Conservation (phyloP, 257 asterid genomes). For the Solanum pennellii region DNA sequence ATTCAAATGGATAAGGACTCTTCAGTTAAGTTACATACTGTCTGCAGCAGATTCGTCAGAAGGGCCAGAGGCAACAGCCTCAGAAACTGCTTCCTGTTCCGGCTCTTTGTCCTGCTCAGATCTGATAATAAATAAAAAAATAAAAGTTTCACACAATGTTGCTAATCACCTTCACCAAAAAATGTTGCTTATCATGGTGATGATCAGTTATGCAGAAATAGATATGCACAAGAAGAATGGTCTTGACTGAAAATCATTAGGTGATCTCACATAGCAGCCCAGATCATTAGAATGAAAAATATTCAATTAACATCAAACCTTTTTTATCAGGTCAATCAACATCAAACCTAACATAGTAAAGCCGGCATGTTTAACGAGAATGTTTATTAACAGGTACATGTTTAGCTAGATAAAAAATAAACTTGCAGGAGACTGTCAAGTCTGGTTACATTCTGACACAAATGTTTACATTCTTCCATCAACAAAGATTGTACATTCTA, state of each 20-base stretch:
- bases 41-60: conserved; percentile 65
- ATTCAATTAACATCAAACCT: background rate
- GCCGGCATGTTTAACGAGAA: background rate
- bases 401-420: background rate
- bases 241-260: background rate
- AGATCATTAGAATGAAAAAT: background rate
- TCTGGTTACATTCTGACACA: background rate
- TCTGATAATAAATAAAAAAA: conserved; percentile 26
- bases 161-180: background rate
- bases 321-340: background rate
- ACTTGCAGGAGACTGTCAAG: background rate
- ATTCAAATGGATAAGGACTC: background rate
- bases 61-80: conserved; percentile 51
- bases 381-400: background rate
- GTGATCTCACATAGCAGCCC: background rate
- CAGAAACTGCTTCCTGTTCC: conserved; percentile 64
- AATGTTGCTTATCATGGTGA: background rate
- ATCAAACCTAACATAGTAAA: background rate
- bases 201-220: background rate
- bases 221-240: background rate
- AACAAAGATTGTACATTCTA: background rate
- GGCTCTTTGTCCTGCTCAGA: conserved; percentile 99
- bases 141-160: background rate
- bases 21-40: conserved; percentile 25
- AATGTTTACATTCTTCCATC: background rate